Base-by-base conservation (phyloP, 202 grass and related monocot genomes). In the Zizania palustris region DNA sequence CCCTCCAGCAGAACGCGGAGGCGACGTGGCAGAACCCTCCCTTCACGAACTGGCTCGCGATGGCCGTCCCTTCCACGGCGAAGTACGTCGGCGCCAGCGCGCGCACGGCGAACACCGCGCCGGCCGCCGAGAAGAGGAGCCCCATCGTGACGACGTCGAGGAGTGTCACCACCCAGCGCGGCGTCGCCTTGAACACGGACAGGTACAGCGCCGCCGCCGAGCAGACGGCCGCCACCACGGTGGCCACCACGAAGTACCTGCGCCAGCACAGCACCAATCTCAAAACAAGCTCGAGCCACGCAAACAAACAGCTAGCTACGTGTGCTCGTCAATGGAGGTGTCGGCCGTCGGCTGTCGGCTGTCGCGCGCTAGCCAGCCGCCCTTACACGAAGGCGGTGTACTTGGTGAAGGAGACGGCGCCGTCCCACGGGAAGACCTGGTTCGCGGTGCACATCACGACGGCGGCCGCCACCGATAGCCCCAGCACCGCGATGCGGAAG, bases 231-330 rank as follows among this genome's bases (percentile, higher is more conserved):
- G 70, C 73, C 71, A 76, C 60, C 33, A 35, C 48, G 11, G 21
- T 22, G 33, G 71, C 81, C 39, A 48, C 58, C 33, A 76, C 69
- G 75, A 88, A 75, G 77, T 87, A 91, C 44, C 88, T 91, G 72
- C 43, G 21, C 5, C 4, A 35, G 4, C 16, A 28, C 1, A 21
- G 19, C 11, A 69, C 9, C 34, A 35, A 9, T 36, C 18, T n/a
- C 67, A 63, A 45, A 9, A 45, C 36, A 74, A 15, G 8, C 5
- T 39, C 34, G 0, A 1, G 1, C 13, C 43, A 7, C 11, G 10
- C 44, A 45, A 11, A 14, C 40, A 4, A 6, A 11, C 16, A n/a
- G 49, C 44, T 11, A 13, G 44, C 44, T 50, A 15, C 46, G 4
- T 50, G 12, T 4, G 45, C 11, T 46, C 13, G 5, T 54, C 16